A percentile compares a stretch with the other conserved stretches of the same genome.
Evolutionary conservation across 495 filamentous ascomycete genomes (phyloP).

Genomic region (Neurospora africana): DNA sequence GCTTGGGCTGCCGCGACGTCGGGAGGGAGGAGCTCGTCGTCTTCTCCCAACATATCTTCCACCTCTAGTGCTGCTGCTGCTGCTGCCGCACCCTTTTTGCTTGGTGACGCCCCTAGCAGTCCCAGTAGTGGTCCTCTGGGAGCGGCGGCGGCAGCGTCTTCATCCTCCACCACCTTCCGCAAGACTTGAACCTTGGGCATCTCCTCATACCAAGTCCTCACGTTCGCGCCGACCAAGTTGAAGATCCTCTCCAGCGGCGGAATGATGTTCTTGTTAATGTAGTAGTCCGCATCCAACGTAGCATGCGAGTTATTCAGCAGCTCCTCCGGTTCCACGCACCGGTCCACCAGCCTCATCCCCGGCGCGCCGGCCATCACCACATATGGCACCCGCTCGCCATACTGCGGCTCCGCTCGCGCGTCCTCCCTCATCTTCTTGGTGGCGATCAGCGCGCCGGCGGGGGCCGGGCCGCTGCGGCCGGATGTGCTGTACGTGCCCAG

Average conservation of each 20-base stretch:
- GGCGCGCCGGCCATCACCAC: slow-evolving; percentile 84
- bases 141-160: neutral
- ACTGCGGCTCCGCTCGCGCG: slow-evolving; percentile 79
- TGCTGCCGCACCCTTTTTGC: neutral
- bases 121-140: neutral
- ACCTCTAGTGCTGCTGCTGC: neutral
- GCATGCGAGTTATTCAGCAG: slow-evolving; percentile 64
- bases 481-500: slow-evolving; percentile 81
- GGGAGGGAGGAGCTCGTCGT: neutral
- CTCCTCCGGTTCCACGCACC: slow-evolving; percentile 77
- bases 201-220: slow-evolving; percentile 86
- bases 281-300: slow-evolving; percentile 94
- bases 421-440: slow-evolving; percentile 78
- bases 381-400: slow-evolving; percentile 90
- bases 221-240: slow-evolving; percentile 90
- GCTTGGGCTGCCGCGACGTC: slow-evolving; percentile 18
- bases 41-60: neutral
- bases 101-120: neutral
- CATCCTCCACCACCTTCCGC: slow-evolving; percentile 37
- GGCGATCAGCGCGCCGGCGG: slow-evolving; percentile 80
- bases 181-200: slow-evolving; percentile 86
- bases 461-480: slow-evolving; percentile 53
- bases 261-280: slow-evolving; percentile 90
- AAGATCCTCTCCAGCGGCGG: slow-evolving; percentile 94
- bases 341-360: slow-evolving; percentile 75